Base-by-base conservation (phyloP, 176 grass and related monocot species). In the Aegilops speltoides region DNA sequence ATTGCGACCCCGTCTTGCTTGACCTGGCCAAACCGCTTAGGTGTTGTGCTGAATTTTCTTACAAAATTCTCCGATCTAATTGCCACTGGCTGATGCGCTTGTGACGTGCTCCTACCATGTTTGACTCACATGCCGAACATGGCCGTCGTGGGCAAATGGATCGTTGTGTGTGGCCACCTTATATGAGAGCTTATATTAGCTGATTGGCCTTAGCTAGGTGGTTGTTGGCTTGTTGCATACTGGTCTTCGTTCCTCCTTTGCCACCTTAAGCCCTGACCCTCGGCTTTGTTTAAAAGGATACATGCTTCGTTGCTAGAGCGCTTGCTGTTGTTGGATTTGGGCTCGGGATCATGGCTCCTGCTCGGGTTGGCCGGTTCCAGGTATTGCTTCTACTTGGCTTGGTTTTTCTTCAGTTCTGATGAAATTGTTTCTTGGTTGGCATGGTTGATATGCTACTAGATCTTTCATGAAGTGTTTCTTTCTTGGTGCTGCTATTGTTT, bases 281-380 rank as follows among this genome's bases (percentile, higher is more conserved):
- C 20, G 33, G 6, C 41, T 85, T 82, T 76, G 63, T 72, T 77
- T 88, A 8, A 41, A 80, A 64, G 66, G 11, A 82, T 56, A 81
- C 52, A 78, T 72, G 86, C 32, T 86, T 82, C 52, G 17, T 33
- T 78, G 72, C 86, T 88, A 85, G 78, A 82, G 65, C 41, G 8
- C 34, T 87, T 69, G 46, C 7, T 36, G 40, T 73, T 85, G n/a
- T 78, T 85, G 17, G 77, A 43, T 87, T 85, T 83, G 25, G 5
- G 5, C 80, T 87, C 7, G 40, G n/a, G 36, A 38, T 29, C 64
- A 93, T 93, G 91, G 88, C 82, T 23, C 90, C 87, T 74, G 64
- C 85, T 29, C 81, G 88, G 46, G 26, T 38, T 78, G 77, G 68
- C 22, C 82, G 91, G 57, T 93, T 79, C 78, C 89, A 93, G 91